A percentile compares a stretch with the other conserved stretches of the same genome.
Evolutionary conservation across 768 basidiomycete species (phyloP).

Genomic region (Termitomyces sp.): DNA sequence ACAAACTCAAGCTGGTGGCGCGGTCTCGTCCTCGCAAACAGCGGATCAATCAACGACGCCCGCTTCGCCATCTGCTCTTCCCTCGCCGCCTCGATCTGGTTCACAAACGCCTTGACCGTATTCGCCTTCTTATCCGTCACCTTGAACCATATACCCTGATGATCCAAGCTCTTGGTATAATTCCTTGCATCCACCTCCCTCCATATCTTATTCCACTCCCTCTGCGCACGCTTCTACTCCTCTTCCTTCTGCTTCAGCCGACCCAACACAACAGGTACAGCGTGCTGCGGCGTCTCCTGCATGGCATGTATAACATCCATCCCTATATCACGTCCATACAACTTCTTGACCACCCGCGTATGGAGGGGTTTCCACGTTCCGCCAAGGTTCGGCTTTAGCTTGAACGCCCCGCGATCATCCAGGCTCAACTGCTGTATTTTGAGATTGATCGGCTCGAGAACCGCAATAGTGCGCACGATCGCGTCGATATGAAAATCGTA

Average conservation of each 20-base stretch:
- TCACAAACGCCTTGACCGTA: slow-evolving; percentile 72
- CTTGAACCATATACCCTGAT: slow-evolving; percentile 91
- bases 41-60: slow-evolving; percentile 56
- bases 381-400: slow-evolving; percentile 85
- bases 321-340: slow-evolving; percentile 87
- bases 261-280: slow-evolving; percentile 86
- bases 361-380: slow-evolving; percentile 89
- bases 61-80: slow-evolving; percentile 80
- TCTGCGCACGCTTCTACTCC: slow-evolving; percentile 96
- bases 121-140: slow-evolving; percentile 84
- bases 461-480: slow-evolving; percentile 82
- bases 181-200: slow-evolving; percentile 94
- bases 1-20: slow-evolving; percentile 80
- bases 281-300: slow-evolving; percentile 87
- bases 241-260: slow-evolving; percentile 96
- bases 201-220: slow-evolving; percentile 99
- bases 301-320: slow-evolving; percentile 81
- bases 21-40: slow-evolving; percentile 61
- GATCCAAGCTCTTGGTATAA: slow-evolving; percentile 90
- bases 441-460: slow-evolving; percentile 89
- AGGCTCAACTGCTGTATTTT: slow-evolving; percentile 77
- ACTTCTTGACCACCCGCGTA: slow-evolving; percentile 93
- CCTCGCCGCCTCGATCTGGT: slow-evolving; percentile 80
- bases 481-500: slow-evolving; percentile 99
- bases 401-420: slow-evolving; percentile 80